Base-by-base conservation (phyloP, 345 rosid genomes). In the Iberis pinnata region DNA sequence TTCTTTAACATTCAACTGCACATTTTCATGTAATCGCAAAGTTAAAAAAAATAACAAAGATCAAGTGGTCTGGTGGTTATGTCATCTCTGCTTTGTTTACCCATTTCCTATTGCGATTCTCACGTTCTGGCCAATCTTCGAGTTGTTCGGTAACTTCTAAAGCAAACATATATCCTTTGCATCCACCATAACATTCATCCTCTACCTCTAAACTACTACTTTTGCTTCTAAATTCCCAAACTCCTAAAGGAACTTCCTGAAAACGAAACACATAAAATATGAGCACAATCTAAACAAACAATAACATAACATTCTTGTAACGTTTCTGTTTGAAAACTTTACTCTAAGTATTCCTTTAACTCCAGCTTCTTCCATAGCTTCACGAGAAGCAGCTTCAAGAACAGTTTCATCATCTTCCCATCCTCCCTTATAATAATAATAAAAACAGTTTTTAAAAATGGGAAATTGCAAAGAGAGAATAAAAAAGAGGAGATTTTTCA, bases 321-420 rank as follows among this genome's bases (percentile, higher is more conserved):
- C 18, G 16, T 39, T 33, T n/a, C n/a, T 43, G 31, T 12, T 53
- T 2, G n/a, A 6, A 15, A 17, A 48, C 53, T 73, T 49, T 76
- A 90, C 98, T 63, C 63, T 63, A 22, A 87, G 82, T 27, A 58
- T 50, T 77, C 98, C 96, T 76, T 69, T 75, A 8, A 90, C 86
- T 56, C 98, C 98, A 1, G 98, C 96, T 76, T 90, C 98, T 77
- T 90, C 98, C 43, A 80, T 31, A 57, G 98, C 88, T 73, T 87
- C 96, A 10, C 96, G 96, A 49, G 78, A 55, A 48, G 98, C 98
- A 49, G 98, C 98, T 75, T 90, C 83, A 22, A 61, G 59, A 42
- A 84, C 63, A 20, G 92, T 82, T 71, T 90, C 98, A 67, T 90
- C 96, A 64, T 87, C 74, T 75, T 90, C 98, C 98, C 98, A 90